Evolutionary conservation across 2,329 filamentous ascomycete genomes (phyloP).

Genomic region (Sordariomycetes sp.): DNA sequence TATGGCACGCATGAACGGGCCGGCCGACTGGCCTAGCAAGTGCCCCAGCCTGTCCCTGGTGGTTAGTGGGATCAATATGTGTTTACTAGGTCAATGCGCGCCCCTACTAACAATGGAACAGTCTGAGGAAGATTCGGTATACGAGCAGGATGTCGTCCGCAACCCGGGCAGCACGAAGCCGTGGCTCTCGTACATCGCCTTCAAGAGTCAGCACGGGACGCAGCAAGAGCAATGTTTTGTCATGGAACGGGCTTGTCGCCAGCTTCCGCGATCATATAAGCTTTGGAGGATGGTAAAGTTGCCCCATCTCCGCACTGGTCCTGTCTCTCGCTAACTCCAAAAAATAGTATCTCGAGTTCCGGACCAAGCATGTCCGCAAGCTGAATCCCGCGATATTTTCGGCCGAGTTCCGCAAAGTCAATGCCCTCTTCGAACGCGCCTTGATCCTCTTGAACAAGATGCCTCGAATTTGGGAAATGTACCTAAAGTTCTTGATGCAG

Average conservation of each 20-base stretch:
- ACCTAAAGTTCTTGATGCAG: constrained; percentile 77
- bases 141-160: constrained; percentile 90
- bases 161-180: constrained; percentile 80
- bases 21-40: neutral
- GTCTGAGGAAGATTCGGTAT: constrained; percentile 82
- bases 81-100: too few species aligned
- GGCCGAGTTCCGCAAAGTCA: constrained; percentile 84
- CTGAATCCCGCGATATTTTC: constrained; percentile 74
- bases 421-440: constrained; percentile 85
- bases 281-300: constrained; percentile 79
- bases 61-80: neutral
- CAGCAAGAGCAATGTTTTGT: constrained; percentile 75
- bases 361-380: constrained; percentile 68
- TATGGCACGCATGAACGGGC: neutral
- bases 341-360: constrained; percentile 69
- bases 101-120: constrained; percentile 19
- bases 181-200: constrained; percentile 89
- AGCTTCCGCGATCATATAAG: constrained; percentile 92
- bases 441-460: constrained; percentile 95
- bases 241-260: constrained; percentile 82
- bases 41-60: neutral
- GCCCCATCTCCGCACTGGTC: constrained; percentile 3
- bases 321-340: constrained; percentile 3
- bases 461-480: constrained; percentile 98
- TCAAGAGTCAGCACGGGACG: constrained; percentile 80